phyloP scores from a whole-genome alignment of 2,329 filamentous ascomycete species.

The Alternaria solani region DNA sequence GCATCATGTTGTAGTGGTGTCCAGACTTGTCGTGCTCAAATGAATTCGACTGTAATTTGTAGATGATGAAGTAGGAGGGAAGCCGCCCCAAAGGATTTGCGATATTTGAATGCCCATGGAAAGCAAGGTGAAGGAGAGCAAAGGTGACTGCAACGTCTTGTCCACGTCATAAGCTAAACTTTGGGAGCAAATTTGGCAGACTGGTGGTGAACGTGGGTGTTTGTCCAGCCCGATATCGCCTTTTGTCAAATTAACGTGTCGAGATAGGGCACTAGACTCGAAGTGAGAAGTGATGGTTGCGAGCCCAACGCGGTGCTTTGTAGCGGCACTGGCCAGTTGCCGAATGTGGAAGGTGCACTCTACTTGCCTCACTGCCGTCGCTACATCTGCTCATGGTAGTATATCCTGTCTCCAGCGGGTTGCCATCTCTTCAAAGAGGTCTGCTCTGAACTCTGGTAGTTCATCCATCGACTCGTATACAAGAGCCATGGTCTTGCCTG shows the following conservation, averaged over 20 bases:
- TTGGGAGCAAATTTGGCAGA: background rate
- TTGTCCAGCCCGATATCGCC: background rate
- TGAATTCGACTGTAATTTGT: background rate
- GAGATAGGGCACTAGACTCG: background rate
- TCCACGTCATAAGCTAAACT: background rate
- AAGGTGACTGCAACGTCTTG: background rate
- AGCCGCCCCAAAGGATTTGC: background rate
- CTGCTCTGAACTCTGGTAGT: constrained; percentile 40
- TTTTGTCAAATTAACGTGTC: background rate
- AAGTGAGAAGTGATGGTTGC: background rate
- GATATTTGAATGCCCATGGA: background rate
- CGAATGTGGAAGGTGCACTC: background rate
- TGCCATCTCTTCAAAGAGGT: constrained; percentile 42
- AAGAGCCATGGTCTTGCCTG: constrained; percentile 35
- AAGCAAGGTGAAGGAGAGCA: background rate
- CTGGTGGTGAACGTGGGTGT: constrained; percentile 7
- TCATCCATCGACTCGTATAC: constrained; percentile 42
- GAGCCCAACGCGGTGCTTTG: background rate
- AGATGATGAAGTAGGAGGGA: background rate
- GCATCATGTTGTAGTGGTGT: constrained; percentile 2
- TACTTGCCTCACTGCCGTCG: background rate
- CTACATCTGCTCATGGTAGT: background rate
- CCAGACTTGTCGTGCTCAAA: background rate
- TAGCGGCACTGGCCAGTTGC: background rate
- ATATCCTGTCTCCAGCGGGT: constrained; percentile 32